Base-by-base conservation (phyloP, 352 stramenopile species). In the Phytopythium aichiense region DNA sequence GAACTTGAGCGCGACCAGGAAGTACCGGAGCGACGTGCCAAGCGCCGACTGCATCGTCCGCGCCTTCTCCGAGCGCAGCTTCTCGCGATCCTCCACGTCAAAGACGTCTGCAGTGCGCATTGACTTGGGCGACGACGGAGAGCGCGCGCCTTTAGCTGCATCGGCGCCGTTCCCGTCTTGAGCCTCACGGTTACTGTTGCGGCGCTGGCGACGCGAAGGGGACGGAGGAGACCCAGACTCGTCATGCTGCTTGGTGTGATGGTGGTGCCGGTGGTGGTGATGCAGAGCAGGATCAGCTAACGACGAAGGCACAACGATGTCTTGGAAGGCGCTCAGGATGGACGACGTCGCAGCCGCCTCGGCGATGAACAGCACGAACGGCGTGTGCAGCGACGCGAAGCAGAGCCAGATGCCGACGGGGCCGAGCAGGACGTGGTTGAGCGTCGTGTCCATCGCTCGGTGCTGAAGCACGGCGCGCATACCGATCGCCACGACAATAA, bases 381-480 rank as follows among this genome's bases (percentile, higher is more conserved):
- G 84, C 23, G 84, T 92, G 60, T 93, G 88, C 3, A 95, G 70
- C 56, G 84, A 95, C 5, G 85, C 82, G 67, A 95, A 95, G 60
- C 87, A 95, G n/a, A 95, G 63, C 77, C 84, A 92, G 31, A 95
- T 74, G n/a, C 78, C 81, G 40, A 91, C 87, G 4, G 83, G 77
- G 3, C 84, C 87, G 0, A 91, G 56, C 20, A 92, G 58, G 42
- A 92, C 67, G 58, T 93, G 84, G 18, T 86, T 82, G 48, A 93
- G 60, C 46, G 84, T 89, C 23, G 70, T 84, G 12, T 89, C 71
- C 42, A 90, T 66, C 28, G 83, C 88, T 3, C 79, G 80, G 62
- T 89, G 81, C 65, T 91, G 84, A 28, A 92, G 25, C 12, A 88
- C 61, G 5, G 82, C 80, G 30, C 87, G 84, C 23, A 89, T 46